A percentile compares a stretch with the other conserved stretches of the same genome.
Evolutionary conservation across 257 asterid genomes (phyloP).

Genomic region (Knoxia roxburghii): DNA sequence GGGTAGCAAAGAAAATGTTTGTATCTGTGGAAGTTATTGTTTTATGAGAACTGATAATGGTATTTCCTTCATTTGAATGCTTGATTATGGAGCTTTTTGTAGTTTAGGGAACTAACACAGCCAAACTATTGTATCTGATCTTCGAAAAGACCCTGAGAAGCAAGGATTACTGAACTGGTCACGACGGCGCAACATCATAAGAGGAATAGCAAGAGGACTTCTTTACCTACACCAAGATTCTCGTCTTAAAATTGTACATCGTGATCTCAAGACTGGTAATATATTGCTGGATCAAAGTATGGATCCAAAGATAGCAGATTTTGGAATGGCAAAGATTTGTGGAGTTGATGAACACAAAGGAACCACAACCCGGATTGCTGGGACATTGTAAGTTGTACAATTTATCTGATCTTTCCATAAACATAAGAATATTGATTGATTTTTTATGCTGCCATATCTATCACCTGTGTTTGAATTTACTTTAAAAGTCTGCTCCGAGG

Average conservation of each 20-base stretch:
- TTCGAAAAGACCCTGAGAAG: constrained; percentile 8
- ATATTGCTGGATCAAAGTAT: constrained; percentile 20
- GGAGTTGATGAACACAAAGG: constrained; percentile 16
- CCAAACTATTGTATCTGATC: not conserved
- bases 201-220: constrained; percentile 22
- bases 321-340: constrained; percentile 27
- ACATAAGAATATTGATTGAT: not conserved
- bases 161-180: constrained; percentile 9
- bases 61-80: no score
- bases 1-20: no score
- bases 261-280: constrained; percentile 26
- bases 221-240: constrained; percentile 30
- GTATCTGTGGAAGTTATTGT: no score
- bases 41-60: no score
- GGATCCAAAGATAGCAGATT: constrained; percentile 28
- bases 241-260: constrained; percentile 17
- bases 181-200: constrained; percentile 15
- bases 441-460: no score
- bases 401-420: no score
- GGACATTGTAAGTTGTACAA: constrained; percentile 21
- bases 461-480: no score
- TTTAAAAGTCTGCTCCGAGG: no score
- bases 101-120: not conserved
- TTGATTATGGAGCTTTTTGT: not conserved
- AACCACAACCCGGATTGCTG: constrained; percentile 18